phyloP scores from a whole-genome alignment of 2,329 filamentous ascomycete genomes.

The Paraphaeosphaeria sporulosa region DNA sequence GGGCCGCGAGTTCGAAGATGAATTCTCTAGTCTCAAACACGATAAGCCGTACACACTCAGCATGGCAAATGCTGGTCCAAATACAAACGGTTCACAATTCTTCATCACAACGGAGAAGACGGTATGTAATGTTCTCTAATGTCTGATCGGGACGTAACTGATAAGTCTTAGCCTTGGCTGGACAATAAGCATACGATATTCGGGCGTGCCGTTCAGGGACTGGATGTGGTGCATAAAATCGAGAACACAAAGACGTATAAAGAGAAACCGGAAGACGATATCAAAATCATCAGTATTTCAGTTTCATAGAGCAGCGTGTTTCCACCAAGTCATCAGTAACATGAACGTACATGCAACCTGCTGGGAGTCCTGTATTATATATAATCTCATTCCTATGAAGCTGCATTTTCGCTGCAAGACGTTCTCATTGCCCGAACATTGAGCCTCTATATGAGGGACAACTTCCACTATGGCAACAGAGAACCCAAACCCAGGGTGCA shows the following conservation, averaged over 20 bases:
- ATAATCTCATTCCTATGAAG: neutral
- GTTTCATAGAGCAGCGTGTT: slow-evolving; percentile 31
- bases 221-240: slow-evolving; percentile 96
- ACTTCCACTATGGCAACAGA: no score
- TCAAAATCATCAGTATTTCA: slow-evolving; percentile 91
- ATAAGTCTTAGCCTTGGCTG: slow-evolving; percentile 75
- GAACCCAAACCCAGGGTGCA: no score
- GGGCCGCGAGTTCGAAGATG: slow-evolving; percentile 91
- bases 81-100: slow-evolving; percentile 96
- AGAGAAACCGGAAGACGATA: slow-evolving; percentile 96
- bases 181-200: slow-evolving; percentile 98
- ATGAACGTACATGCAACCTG: neutral
- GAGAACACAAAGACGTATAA: slow-evolving; percentile 86
- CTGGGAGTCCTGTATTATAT: neutral
- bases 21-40: slow-evolving; percentile 89
- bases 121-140: slow-evolving; percentile 59
- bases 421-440: neutral
- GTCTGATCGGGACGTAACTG: slow-evolving; percentile 25
- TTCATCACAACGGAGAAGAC: slow-evolving; percentile 99
- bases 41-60: slow-evolving; percentile 96
- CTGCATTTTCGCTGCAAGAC: neutral
- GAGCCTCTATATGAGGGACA: neutral
- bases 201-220: slow-evolving; percentile 84
- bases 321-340: neutral
- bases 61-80: slow-evolving; percentile 97